Conservation (phyloP, 306 rosid genomes). For the Trifolium pratense region DNA sequence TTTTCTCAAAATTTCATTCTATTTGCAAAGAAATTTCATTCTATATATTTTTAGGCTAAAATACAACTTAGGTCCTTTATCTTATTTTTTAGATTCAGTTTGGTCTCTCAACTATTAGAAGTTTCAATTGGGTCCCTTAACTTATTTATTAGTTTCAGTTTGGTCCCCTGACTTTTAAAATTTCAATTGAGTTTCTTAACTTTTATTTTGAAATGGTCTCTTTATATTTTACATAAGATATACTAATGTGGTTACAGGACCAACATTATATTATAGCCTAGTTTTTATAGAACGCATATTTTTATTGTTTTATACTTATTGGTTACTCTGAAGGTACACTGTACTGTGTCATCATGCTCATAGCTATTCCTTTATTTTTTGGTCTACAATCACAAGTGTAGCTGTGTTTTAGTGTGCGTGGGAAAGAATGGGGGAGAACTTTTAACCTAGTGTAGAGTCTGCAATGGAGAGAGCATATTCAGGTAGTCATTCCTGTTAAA, state of each 20-base stretch:
- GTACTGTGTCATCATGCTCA: neutral
- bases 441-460: conserved; percentile 13
- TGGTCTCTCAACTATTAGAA: neutral
- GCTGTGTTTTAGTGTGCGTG: neutral
- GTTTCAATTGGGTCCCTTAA: neutral
- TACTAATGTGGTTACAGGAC: neutral
- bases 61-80: neutral
- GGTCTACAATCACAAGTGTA: conserved; percentile 21
- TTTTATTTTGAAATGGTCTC: neutral
- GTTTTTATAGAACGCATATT: neutral
- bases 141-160: neutral
- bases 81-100: neutral
- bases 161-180: neutral
- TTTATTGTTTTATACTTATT: neutral
- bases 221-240: neutral
- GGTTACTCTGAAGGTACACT: conserved; percentile 19
- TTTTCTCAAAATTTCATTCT: conserved; percentile 13
- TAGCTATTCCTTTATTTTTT: conserved; percentile 17
- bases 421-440: neutral
- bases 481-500: neutral
- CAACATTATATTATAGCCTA: neutral
- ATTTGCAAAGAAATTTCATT: conserved; percentile 23
- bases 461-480: conserved; percentile 2
- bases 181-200: neutral
- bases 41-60: conserved; percentile 6